Percentiles rank a stretch among this genome's conserved stretches.
These are phyloP conservation scores for Umbilicus rupestris DNA, from an alignment of 164 flowering plant genomes.

Conservation along the genomic window DNA sequence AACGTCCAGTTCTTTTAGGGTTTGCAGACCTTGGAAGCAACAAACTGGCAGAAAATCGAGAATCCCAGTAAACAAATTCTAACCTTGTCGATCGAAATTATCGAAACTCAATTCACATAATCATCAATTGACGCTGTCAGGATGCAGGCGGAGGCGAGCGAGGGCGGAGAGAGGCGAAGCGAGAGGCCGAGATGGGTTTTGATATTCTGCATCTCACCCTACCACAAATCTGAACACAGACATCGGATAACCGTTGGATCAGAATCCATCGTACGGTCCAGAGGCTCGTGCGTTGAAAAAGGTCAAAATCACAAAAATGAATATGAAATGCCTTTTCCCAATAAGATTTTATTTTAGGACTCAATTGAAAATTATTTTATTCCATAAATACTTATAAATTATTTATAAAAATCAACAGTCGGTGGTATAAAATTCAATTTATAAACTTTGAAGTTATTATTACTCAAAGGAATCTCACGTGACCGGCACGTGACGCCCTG, in stretches of 20 bases:
- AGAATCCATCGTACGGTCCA: background rate
- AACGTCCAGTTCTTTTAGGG: background rate
- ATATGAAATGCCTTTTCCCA: no score
- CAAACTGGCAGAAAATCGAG: no score
- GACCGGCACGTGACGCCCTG: background rate
- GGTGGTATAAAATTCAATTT: no score
- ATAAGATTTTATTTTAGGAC: no score
- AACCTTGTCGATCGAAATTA: background rate
- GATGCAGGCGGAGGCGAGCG: background rate
- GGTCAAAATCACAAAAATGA: background rate
- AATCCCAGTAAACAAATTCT: no score
- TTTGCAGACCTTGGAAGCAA: background rate
- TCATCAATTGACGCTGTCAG: background rate
- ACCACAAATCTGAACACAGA: background rate
- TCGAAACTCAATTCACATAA: background rate
- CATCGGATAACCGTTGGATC: background rate
- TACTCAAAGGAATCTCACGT: no score
- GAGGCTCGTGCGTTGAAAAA: background rate
- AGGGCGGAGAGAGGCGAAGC: background rate
- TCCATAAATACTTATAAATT: no score
- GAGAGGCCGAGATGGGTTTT: conserved; percentile 3
- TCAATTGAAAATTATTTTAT: no score
- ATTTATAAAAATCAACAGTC: no score
- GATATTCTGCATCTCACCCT: conserved; percentile 6
- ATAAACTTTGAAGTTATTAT: no score